These are phyloP conservation scores for Mycosarcoma maydis DNA, from an alignment of 1,284 basidiomycete species.

Conservation along the genomic window DNA sequence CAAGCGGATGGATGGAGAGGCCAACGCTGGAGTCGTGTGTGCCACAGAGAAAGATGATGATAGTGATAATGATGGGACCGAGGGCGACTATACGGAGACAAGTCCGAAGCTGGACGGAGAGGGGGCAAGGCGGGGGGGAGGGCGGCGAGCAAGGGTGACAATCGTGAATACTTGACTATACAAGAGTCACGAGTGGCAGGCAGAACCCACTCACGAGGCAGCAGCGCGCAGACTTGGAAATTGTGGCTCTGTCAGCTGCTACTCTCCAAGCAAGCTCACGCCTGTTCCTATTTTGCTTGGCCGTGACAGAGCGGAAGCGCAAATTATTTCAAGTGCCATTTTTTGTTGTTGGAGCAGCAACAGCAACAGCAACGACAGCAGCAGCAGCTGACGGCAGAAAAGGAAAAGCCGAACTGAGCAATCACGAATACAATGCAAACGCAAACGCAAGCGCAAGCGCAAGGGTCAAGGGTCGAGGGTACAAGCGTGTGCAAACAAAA, in stretches of 20 bases:
- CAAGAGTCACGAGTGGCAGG: not conserved
- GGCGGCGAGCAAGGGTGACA: not conserved
- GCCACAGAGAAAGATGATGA: not conserved
- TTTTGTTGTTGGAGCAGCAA: not conserved
- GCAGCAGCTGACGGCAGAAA: no score
- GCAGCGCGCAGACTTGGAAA: no score
- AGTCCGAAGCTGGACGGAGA: conserved; percentile 4
- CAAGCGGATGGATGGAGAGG: no score
- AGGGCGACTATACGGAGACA: not conserved
- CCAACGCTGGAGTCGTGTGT: not conserved
- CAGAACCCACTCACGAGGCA: not conserved
- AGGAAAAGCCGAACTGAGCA: not conserved
- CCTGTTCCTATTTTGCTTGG: no score
- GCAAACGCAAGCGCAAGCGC: no score
- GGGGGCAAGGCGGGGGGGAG: not conserved
- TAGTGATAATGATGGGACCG: not conserved
- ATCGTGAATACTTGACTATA: not conserved
- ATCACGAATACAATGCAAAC: no score
- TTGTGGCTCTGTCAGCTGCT: no score
- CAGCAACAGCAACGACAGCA: not conserved
- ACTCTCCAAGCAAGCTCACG: no score
- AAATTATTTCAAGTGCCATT: no score
- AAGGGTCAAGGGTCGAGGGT: conserved; percentile 23
- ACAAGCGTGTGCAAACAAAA: not conserved
- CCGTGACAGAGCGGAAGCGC: not conserved